Evolutionary conservation across 176 grass and related monocot genomes (phyloP), one percentile per base, ranked within the genome.

Genomic region (Typha latifolia): DNA sequence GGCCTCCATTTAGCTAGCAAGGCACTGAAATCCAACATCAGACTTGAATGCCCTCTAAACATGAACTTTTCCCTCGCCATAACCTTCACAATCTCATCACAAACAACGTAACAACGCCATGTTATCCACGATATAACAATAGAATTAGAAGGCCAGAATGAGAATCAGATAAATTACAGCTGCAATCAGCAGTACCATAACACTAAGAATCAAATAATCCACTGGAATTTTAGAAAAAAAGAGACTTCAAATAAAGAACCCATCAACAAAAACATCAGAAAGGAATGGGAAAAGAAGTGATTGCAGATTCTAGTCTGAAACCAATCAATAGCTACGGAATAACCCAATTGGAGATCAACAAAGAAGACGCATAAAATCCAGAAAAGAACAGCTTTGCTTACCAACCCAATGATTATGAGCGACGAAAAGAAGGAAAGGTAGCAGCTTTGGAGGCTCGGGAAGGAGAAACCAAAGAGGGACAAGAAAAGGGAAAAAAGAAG

Each of bases 11-110:
- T 84, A 6, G 80, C 72, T 15, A 70, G 12, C 3, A 84, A 81
- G 29, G 81, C 59, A 76, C 84, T 73, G 64, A 87, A 84, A 49
- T 84, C 78, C 68, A 81, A 22, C 68, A 84, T 79, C 71, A 75
- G 66, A 21, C 69, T 81, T 12, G 77, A 77, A 37, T 88, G 81
- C 13, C 19, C 61, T 49, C 52, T 62, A 29, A 67, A 70, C 26
- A 70, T 31, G n/a, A 70, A 68, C 69, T 88, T 80, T 81, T 61
- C 77, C 66, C 77, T 77, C 14, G 77, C 14, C 85, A 84, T 83
- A 15, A 66, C 32, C 16, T 34, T 32, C 48, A 59, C 53, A 18
- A n/a, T 5, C n/a, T 53, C 51, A 14, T n/a, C 51, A 16, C 15
- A 14, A 55, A 55, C 14, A 55, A 16, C 14, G 18, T 18, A 18